Conservation (phyloP, 2,329 filamentous ascomycete species). For the Raffaelea albimanens region DNA sequence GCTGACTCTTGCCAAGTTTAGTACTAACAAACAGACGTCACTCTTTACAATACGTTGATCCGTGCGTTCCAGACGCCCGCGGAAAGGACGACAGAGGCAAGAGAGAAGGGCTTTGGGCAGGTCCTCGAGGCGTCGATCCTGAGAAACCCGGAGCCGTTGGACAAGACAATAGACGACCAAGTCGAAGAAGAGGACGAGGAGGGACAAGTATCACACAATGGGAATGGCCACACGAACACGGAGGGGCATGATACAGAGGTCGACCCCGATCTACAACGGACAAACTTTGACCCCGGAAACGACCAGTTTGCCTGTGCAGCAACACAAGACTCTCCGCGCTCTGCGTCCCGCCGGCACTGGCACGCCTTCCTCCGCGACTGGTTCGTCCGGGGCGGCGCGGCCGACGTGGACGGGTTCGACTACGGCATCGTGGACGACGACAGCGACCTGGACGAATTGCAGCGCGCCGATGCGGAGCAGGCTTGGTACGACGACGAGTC, state of each 20-base stretch:
- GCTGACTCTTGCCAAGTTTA: not conserved
- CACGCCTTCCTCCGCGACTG: slow-evolving; percentile 59
- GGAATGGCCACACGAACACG: not conserved
- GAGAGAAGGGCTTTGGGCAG: slow-evolving; percentile 67
- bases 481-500: slow-evolving; percentile 75
- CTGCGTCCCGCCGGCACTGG: slow-evolving; percentile 63
- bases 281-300: not conserved
- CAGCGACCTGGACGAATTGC: slow-evolving; percentile 58
- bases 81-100: slow-evolving; percentile 66
- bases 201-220: not conserved
- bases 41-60: slow-evolving; percentile 74
- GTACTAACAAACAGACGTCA: slow-evolving; percentile 44
- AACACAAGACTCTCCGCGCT: slow-evolving; percentile 29
- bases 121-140: slow-evolving; percentile 68
- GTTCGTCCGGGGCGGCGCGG: slow-evolving; percentile 56
- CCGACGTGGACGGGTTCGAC: slow-evolving; percentile 63
- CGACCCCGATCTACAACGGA: not conserved
- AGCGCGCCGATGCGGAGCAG: slow-evolving; percentile 56
- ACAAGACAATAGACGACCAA: slow-evolving; percentile 1
- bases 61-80: slow-evolving; percentile 64
- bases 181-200: slow-evolving; percentile 8
- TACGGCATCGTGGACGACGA: slow-evolving; percentile 62
- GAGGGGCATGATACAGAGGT: not conserved
- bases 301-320: slow-evolving; percentile 13
- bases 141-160: slow-evolving; percentile 17